Base-by-base conservation (phyloP, 495 filamentous ascomycete species). In the Penicillium cataractarum region DNA sequence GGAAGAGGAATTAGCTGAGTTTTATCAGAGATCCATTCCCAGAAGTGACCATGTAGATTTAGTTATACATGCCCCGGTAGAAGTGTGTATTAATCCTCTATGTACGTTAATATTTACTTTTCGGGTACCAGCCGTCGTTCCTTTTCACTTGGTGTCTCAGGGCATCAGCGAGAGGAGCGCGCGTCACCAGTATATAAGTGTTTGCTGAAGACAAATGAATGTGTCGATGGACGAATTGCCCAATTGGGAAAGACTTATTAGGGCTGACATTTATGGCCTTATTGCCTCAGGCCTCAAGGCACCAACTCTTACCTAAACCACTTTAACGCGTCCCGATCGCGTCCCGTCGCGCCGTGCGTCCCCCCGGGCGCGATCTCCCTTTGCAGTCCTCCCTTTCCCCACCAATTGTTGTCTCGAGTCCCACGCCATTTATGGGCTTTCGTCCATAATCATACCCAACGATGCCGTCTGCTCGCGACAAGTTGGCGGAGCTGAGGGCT, bases 401-500 rank as follows among this genome's bases (percentile, higher is more conserved):
- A 67, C 57, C 49, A 22, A 64, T 63, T 63, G 59, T 61, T 35
- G 65, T 46, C 56, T 61, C 55, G 50, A 37, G 44, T 37, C 57
- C 42, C 50, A 37, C 52, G 37, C 32, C 32, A 53, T 63, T 48
- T 6, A 64, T 66, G 70, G 67, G 63, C 56, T 55, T 58, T 65
- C 15, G 33, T 61, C 63, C 57, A n/a, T 66, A 61, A 68, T 19
- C 24, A 55, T 21, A 10, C 40, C 32, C 49, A 42, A 67, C 57
- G 66, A 81, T 81, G 79, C 67, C 76, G 66, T 66, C 78, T 48
- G 65, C 69, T 61, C 74, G 72, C 26, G 77, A 74, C n/a, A 79
- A 71, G 57, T 69, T 96, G 71, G 92, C 89, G 32, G 91, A 97
- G 82, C 84, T 97, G 53, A 85, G 85, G 66, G 91, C 90, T 70